phyloP scores from a whole-genome alignment of 306 rosid genomes.

The Trifolium repens region DNA sequence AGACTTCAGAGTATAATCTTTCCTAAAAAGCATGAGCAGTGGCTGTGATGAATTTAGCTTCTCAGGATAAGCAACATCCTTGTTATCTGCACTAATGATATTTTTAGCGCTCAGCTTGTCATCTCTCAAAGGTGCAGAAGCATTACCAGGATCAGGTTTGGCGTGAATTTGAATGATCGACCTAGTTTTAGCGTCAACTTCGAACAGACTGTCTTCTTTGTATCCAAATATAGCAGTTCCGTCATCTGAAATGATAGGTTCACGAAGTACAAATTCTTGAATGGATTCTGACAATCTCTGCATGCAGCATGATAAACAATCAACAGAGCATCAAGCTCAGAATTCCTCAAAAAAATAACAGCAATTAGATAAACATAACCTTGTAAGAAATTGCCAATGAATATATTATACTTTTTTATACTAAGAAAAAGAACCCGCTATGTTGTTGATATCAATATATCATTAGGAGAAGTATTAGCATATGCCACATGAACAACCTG shows the following conservation, averaged over 20 bases:
- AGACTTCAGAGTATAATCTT: slow-evolving; percentile 66
- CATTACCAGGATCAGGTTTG: slow-evolving; percentile 41
- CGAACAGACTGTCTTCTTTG: slow-evolving; percentile 61
- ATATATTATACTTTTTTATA: not conserved
- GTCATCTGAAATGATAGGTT: slow-evolving; percentile 68
- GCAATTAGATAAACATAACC: slow-evolving; percentile 12
- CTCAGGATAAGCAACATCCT: slow-evolving; percentile 45
- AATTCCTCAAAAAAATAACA: not conserved
- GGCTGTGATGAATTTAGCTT: slow-evolving; percentile 42
- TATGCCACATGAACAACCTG: not conserved
- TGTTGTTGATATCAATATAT: slow-evolving; percentile 26
- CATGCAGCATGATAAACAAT: slow-evolving; percentile 46
- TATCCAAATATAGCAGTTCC: slow-evolving; percentile 80
- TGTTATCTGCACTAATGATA: slow-evolving; percentile 28
- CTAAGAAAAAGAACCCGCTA: not conserved
- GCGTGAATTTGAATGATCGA: slow-evolving; percentile 49
- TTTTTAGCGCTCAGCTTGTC: slow-evolving; percentile 36
- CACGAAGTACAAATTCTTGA: slow-evolving; percentile 58
- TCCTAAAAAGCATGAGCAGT: slow-evolving; percentile 64
- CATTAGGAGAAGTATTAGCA: slow-evolving; percentile 12
- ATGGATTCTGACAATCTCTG: slow-evolving; percentile 65
- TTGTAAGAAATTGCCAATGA: slow-evolving; percentile 7
- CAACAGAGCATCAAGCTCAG: slow-evolving; percentile 15
- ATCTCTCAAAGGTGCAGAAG: slow-evolving; percentile 45
- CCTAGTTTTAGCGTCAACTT: slow-evolving; percentile 70